Evolutionary conservation across 441 rosid genomes (phyloP), one percentile per base, ranked within the genome.

Genomic region (Gossypium aridum): DNA sequence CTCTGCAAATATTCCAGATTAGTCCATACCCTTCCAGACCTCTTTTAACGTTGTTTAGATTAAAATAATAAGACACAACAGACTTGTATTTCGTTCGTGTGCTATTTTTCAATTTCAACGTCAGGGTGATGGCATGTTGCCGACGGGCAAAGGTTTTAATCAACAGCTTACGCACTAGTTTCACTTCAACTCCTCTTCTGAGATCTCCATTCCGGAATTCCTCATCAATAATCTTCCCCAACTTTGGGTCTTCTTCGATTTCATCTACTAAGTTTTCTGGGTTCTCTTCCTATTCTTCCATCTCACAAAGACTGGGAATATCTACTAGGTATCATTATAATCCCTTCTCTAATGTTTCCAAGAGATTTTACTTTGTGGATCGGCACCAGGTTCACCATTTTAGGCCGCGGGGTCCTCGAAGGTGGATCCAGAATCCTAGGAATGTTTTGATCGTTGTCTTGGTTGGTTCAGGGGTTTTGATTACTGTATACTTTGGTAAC

Each of bases 351-450:
- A 77, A 57, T 25, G 74, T 69, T 26, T 49, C 84, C 9, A 90
- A 80, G 85, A 83, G 97, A 61, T 86, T 66, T 76, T 93, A 93
- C 82, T 89, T 88, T 72, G 94, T 90, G 12, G 99, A 92, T 74
- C 86, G 94, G 10, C 28, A 81, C 66, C 87, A 78, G 9, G 90
- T 88, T 31, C 85, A 84, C 3, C 98, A 89, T 73, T 96, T 96
- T 70, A 83, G 78, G 84, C 95, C 91, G 0, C 86, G 98, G 28
- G 97, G 97, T 54, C 94, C 89, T 0, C 57, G 68, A 59, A 69
- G 83, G 59, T 92, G 97, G 97, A 71, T 89, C n/a, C 82, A 83
- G 76, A 92, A 90, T 76, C 99, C 92, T 2, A 85, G 83, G 71
- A 83, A 31, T 20, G 81, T 81, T 17, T 39, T 88, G 63, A 75